Conservation (phyloP, 2,329 filamentous ascomycete genomes). For the Macrophomina phaseolina region DNA sequence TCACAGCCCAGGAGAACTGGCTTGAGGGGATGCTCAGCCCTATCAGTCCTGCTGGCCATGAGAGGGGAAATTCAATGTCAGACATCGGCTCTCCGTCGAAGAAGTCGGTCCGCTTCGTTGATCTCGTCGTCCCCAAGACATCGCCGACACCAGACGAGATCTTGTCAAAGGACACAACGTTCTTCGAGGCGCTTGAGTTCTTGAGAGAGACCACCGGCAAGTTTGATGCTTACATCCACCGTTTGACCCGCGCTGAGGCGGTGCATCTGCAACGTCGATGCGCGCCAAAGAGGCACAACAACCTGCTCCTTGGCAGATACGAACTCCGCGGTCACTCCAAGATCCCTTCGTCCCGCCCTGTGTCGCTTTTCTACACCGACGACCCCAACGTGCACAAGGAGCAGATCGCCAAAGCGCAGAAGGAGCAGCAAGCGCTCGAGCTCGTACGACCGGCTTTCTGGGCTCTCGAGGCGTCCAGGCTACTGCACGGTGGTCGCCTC, state of each 20-base stretch:
- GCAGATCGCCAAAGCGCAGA: conserved; percentile 62
- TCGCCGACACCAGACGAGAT: conserved; percentile 35
- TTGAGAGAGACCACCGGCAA: conserved; percentile 69
- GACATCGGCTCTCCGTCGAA: conserved; percentile 57
- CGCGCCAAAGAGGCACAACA: conserved; percentile 73
- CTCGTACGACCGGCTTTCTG: conserved; percentile 69
- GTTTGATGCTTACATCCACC: conserved; percentile 82
- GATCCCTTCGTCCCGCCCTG: conserved; percentile 50
- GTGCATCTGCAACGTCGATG: conserved; percentile 83
- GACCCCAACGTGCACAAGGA: conserved; percentile 69
- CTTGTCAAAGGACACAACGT: conserved; percentile 69
- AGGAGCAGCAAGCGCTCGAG: conserved; percentile 78
- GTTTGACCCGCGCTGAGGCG: conserved; percentile 83
- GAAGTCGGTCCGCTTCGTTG: conserved; percentile 78
- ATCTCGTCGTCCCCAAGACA: conserved; percentile 34
- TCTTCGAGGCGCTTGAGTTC: conserved; percentile 85
- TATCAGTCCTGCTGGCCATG: conserved; percentile 31
- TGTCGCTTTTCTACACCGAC: conserved; percentile 53
- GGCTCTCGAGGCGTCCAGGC: conserved; percentile 66
- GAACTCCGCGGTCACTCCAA: conserved; percentile 65
- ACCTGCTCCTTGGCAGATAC: conserved; percentile 84
- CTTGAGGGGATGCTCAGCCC: conserved; percentile 56
- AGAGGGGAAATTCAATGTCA: conserved; percentile 13
- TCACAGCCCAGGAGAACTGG: conserved; percentile 80
- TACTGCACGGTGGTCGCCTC: conserved; percentile 65